Evolutionary conservation across 148 eudicot species (phyloP).

Genomic region (Selenicereus undatus): DNA sequence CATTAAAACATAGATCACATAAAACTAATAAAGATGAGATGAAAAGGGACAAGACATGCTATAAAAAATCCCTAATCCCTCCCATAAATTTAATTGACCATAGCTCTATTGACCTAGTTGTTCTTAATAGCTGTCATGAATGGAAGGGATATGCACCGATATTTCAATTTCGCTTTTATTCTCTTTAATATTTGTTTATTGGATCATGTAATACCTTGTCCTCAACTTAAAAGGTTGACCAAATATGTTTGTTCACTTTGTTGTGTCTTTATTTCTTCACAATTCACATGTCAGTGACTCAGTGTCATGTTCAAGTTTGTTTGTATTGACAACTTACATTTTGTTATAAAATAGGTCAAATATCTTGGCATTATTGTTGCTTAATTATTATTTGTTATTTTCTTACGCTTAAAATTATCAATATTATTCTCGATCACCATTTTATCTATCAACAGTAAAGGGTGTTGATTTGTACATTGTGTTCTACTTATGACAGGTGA

Average conservation of each 20-base stretch:
- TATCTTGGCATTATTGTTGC: neutral
- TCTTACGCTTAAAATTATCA: neutral
- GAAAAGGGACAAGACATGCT: too few relatives aligned
- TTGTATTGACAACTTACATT: neutral
- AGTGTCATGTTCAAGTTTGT: neutral
- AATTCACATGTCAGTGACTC: neutral
- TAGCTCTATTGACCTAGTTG: too few relatives aligned
- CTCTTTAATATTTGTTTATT: too few relatives aligned
- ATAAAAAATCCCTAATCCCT: too few relatives aligned
- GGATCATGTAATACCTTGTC: too few relatives aligned
- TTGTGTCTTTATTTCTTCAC: neutral
- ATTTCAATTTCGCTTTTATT: too few relatives aligned
- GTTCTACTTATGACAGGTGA: neutral
- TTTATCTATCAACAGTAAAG: neutral
- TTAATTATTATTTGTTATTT: neutral
- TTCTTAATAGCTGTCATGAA: too few relatives aligned
- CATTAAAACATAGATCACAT: too few relatives aligned
- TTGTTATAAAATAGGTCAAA: neutral
- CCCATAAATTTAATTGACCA: too few relatives aligned
- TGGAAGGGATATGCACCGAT: too few relatives aligned
- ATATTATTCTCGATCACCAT: neutral
- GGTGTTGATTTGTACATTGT: neutral
- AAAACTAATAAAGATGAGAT: too few relatives aligned
- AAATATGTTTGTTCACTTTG: neutral
- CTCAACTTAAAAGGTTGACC: neutral